These are phyloP conservation scores for Gaultheria prostrata DNA, from an alignment of 148 eudicot species.

Conservation along the genomic window DNA sequence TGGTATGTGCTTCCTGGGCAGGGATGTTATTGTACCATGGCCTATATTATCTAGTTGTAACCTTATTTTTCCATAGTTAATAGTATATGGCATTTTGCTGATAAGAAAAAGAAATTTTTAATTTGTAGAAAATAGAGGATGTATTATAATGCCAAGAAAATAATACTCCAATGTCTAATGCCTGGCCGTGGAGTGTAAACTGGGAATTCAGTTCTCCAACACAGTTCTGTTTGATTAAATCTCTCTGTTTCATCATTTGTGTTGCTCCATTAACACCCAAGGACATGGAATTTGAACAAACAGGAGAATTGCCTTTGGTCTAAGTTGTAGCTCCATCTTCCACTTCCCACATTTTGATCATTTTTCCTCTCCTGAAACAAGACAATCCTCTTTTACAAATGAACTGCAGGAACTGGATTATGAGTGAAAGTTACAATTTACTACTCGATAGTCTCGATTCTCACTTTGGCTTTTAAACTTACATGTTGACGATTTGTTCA, in stretches of 20 bases:
- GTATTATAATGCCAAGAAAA: no score
- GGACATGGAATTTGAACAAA: slow-evolving; percentile 13
- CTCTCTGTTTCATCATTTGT: slow-evolving; percentile 26
- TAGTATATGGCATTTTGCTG: no score
- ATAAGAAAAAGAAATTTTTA: no score
- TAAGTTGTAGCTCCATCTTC: slow-evolving; percentile 28
- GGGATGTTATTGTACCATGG: no score
- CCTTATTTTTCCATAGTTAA: no score
- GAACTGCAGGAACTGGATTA: background rate
- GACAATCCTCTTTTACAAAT: background rate
- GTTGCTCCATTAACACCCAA: slow-evolving; percentile 8
- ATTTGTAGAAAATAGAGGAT: no score
- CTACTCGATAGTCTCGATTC: background rate
- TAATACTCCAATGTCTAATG: no score
- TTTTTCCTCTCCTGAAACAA: slow-evolving; percentile 58
- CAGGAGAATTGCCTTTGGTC: slow-evolving; percentile 28
- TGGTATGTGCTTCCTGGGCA: no score
- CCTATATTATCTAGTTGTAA: no score
- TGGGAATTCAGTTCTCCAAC: slow-evolving; percentile 49
- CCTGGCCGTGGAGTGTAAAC: slow-evolving; percentile 37
- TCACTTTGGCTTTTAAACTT: background rate
- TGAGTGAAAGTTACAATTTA: background rate
- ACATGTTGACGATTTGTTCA: background rate
- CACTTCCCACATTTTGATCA: slow-evolving; percentile 43
- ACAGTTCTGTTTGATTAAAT: slow-evolving; percentile 28